Conservation (phyloP, 495 filamentous ascomycete genomes). For the Rhypophila decipiens region DNA sequence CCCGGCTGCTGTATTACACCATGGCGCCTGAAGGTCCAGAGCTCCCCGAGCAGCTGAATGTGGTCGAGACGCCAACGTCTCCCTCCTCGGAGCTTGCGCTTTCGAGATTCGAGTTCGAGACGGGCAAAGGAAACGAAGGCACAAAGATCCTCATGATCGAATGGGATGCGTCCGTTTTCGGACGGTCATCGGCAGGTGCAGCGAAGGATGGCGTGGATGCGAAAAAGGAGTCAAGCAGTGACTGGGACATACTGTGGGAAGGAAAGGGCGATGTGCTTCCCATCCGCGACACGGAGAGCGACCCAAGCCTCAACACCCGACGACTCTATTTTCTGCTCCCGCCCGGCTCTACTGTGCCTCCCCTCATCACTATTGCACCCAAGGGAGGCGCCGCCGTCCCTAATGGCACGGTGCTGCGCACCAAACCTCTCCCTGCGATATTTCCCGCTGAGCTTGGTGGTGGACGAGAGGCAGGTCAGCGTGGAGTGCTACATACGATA, state of each 20-base stretch:
- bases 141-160: conserved; percentile 83
- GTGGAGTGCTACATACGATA: conserved; percentile 74
- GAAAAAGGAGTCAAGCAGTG: conserved; percentile 6
- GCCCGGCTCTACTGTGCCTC: conserved; percentile 58
- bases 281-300: conserved; percentile 46
- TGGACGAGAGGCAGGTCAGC: conserved; percentile 59
- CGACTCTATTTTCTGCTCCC: conserved; percentile 71
- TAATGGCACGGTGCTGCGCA: conserved; percentile 30
- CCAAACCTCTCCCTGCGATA: conserved; percentile 74
- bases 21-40: neutral
- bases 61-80: conserved; percentile 35
- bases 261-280: conserved; percentile 62
- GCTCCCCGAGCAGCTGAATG: conserved; percentile 13
- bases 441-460: conserved; percentile 66
- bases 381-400: conserved; percentile 17
- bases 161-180: conserved; percentile 58
- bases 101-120: conserved; percentile 81
- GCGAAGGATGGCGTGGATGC: neutral
- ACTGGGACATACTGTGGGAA: conserved; percentile 74
- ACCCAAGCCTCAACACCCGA: conserved; percentile 27
- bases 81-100: conserved; percentile 45
- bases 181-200: conserved; percentile 10
- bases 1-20: neutral
- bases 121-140: conserved; percentile 68
- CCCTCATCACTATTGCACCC: conserved; percentile 58